Evolutionary conservation across 2,329 filamentous ascomycete genomes (phyloP).

Genomic region (Ceratocystis cacaofunesta): DNA sequence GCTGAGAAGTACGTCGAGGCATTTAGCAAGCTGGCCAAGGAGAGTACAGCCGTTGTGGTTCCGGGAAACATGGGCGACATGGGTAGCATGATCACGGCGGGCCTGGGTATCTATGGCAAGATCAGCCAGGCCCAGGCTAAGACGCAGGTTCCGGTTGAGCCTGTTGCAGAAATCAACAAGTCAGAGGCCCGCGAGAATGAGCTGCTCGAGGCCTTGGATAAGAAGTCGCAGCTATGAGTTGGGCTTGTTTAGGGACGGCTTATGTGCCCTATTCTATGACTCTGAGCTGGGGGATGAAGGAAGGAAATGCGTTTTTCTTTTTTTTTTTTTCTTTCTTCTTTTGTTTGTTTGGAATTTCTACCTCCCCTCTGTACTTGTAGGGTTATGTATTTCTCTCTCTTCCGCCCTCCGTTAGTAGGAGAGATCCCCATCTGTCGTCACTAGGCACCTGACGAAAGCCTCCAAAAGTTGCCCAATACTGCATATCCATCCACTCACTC

Average conservation of each 20-base stretch:
- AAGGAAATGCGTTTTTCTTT: neutral
- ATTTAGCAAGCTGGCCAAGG: slow-evolving; percentile 80
- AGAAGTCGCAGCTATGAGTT: slow-evolving; percentile 19
- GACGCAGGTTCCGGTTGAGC: slow-evolving; percentile 24
- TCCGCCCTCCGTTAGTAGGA: neutral
- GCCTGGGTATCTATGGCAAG: slow-evolving; percentile 89
- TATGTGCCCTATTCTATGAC: neutral
- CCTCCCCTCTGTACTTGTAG: neutral
- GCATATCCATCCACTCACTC: neutral
- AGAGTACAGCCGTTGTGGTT: slow-evolving; percentile 89
- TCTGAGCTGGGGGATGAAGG: neutral
- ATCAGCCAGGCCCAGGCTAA: slow-evolving; percentile 65
- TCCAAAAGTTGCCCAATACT: neutral
- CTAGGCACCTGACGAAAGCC: neutral
- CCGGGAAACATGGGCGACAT: slow-evolving; percentile 96
- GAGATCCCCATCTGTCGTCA: neutral
- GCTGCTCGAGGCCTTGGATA: slow-evolving; percentile 29
- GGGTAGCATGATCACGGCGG: slow-evolving; percentile 89
- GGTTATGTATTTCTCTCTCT: neutral
- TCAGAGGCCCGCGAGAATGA: slow-evolving; percentile 26
- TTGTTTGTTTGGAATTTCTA: neutral
- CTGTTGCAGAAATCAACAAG: slow-evolving; percentile 11
- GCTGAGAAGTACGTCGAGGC: slow-evolving; percentile 98
- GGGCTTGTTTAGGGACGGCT: slow-evolving; percentile 14
- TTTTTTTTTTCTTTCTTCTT: neutral